Base-by-base conservation (phyloP, 139 green algal genomes). In the Tetratostichococcus sp. region DNA sequence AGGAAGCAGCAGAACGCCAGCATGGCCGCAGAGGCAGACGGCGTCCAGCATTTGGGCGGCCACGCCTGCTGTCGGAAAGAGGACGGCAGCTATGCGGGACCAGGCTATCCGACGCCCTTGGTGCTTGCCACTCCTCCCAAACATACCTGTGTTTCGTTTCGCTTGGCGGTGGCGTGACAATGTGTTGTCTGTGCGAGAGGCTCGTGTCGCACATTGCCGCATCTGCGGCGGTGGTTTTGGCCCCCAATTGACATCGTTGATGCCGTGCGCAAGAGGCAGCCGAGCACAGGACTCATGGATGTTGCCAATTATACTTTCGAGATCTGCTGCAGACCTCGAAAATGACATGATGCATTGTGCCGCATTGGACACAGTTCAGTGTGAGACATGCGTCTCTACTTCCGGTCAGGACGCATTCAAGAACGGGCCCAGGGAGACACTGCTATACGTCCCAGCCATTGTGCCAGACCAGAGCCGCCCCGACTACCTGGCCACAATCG, bases 401-500 rank as follows among this genome's bases (percentile, higher is more conserved):
- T n/a, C n/a, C n/a, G n/a, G n/a, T 31, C 62, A 92, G 86, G 89
- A 93, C 16, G 89, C 89, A 0, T 86, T 79, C n/a, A 70, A 77
- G 0, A 78, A 75, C 3, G 89, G 82, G 0, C 43, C 73, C 1
- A 66, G 80, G 1, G 90, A 95, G 76, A 89, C 88, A 76, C 73
- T 95, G 0, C 74, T 95, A 0, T 95, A 95, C 33, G 25, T 92
- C 3, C 80, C 87, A 8, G 80, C 71, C 26, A 77, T 93, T 0
- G 57, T 86, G 0, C 75, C 86, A 8, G 82, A 89, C 11, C 25
- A 67, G 1, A 62, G 39, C 39, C 72, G 84, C 25, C 90, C 91
- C 5, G 91, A 96, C 71, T 96, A 94, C 59, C 75, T 96, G 30
- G 85, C 80, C 1, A 92, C 86, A 0, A 71, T 94, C 3, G 89